Base-by-base conservation (phyloP, 768 basidiomycete genomes). In the Rubroboletus satanas region DNA sequence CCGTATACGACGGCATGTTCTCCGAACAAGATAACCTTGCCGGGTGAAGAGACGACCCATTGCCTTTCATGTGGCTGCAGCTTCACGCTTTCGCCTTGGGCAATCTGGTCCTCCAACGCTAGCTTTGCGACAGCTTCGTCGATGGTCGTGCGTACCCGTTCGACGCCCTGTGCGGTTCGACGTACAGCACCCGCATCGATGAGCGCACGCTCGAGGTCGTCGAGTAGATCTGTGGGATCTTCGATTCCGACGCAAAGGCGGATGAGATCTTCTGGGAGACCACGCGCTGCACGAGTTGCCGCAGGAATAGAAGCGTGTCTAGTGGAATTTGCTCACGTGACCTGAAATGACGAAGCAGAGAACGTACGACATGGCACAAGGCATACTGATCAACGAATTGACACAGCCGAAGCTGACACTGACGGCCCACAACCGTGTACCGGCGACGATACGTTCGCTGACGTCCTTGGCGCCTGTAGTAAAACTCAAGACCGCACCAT, bases 1-100 rank as follows among this genome's bases (percentile, higher is more conserved):
- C 97, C 97, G 69, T 98, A 88, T 18, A 99, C 97, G 48, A 99
- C 97, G 17, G 97, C 96, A 71, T 99, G 97, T 73, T 99, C 97
- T 45, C 97, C 97, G 61, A 98, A 99, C 58, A 99, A 71, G 60
- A 99, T 98, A 55, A 98, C 90, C 68, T 99, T 99, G 26, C 97
- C 97, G 8, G 97, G 97, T 3, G 97, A 93, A 54, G 93, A 94
- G 54, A 98, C 87, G 49, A 97, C 80, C 85, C 90, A 90, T 66
- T 90, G 87, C 38, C 74, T 71, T 47, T 81, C 66, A 54, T 66
- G 56, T 61, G 70, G 62, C 15, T 37, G 55, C 21, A 36, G 12
- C 18, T n/a, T 10, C 33, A 10, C 5, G 7, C 5, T 21, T 17
- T 46, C 36, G 11, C 11, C 37, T 21, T 39, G 71, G 65, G 46